Conservation (phyloP, 441 rosid genomes). For the Gossypium aridum region DNA sequence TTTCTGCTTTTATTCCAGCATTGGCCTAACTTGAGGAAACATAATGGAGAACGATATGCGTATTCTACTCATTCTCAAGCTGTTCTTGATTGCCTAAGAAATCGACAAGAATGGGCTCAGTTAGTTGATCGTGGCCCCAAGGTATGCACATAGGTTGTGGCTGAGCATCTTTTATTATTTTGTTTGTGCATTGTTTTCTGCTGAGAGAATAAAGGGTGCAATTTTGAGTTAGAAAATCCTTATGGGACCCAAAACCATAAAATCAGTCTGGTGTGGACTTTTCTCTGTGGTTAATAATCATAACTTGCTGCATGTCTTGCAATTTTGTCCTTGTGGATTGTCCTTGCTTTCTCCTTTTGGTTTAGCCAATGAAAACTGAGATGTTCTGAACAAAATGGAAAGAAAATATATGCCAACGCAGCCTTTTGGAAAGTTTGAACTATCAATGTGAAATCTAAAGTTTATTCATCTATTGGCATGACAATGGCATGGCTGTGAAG, state of each 20-base stretch:
- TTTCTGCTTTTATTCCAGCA: slow-evolving; percentile 47
- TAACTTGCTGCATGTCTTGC: neutral
- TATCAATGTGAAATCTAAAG: neutral
- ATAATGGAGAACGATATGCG: slow-evolving; percentile 96
- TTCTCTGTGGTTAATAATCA: neutral
- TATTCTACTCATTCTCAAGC: slow-evolving; percentile 98
- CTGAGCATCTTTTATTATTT: neutral
- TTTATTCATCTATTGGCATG: neutral
- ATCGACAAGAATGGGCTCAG: slow-evolving; percentile 95
- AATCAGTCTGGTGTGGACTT: neutral
- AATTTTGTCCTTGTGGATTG: neutral
- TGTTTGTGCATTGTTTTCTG: neutral
- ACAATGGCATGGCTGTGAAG: neutral
- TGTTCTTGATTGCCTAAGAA: slow-evolving; percentile 95
- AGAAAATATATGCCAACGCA: neutral
- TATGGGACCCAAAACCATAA: neutral
- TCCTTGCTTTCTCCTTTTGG: neutral
- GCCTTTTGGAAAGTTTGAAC: neutral
- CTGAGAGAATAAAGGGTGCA: neutral
- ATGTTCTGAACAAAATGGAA: neutral
- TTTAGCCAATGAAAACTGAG: neutral
- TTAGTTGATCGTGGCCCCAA: slow-evolving; percentile 96
- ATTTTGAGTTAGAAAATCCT: neutral
- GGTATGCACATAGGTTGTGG: slow-evolving; percentile 26
- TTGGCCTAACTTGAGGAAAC: slow-evolving; percentile 96